These are phyloP conservation scores for Lithohypha guttulata DNA, from an alignment of 2,329 filamentous ascomycete species.

Conservation along the genomic window DNA sequence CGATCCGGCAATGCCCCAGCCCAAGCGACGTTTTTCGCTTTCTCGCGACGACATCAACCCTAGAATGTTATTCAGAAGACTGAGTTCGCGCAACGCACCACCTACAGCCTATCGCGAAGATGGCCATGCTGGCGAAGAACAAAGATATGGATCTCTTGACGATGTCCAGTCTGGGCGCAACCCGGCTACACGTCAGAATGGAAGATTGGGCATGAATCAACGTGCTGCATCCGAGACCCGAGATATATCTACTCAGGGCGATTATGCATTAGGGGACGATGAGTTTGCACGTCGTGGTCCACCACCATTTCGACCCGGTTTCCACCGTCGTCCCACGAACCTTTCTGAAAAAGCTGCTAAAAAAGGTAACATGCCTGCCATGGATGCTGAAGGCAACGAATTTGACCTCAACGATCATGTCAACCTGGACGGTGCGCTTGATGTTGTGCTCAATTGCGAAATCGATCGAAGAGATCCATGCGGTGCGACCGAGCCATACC, in stretches of 20 bases:
- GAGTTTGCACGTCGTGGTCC: slow-evolving; percentile 7
- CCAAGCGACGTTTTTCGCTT: slow-evolving; percentile 52
- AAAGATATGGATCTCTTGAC: slow-evolving; percentile 17
- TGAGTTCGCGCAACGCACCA: slow-evolving; percentile 34
- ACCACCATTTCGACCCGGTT: slow-evolving; percentile 27
- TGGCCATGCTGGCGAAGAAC: slow-evolving; percentile 24
- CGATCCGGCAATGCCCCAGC: slow-evolving; percentile 20
- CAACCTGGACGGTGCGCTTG: slow-evolving; percentile 71
- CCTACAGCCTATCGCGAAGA: slow-evolving; percentile 24
- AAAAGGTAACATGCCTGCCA: slow-evolving; percentile 33
- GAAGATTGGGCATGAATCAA: neutral
- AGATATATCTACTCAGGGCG: neutral
- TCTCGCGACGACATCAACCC: slow-evolving; percentile 43
- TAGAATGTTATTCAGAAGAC: slow-evolving; percentile 35
- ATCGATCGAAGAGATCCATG: slow-evolving; percentile 74
- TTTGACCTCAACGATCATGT: slow-evolving; percentile 44
- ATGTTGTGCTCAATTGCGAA: slow-evolving; percentile 83
- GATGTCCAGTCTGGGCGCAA: slow-evolving; percentile 11
- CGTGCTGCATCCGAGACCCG: slow-evolving; percentile 6
- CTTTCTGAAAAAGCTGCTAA: slow-evolving; percentile 52
- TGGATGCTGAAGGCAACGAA: slow-evolving; percentile 39
- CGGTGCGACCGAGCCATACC: slow-evolving; percentile 79
- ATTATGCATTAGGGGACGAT: neutral
- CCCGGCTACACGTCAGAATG: neutral
- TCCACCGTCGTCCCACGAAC: slow-evolving; percentile 58